phyloP scores from a whole-genome alignment of 768 basidiomycete genomes.

The Xerocomus potaroensis region DNA sequence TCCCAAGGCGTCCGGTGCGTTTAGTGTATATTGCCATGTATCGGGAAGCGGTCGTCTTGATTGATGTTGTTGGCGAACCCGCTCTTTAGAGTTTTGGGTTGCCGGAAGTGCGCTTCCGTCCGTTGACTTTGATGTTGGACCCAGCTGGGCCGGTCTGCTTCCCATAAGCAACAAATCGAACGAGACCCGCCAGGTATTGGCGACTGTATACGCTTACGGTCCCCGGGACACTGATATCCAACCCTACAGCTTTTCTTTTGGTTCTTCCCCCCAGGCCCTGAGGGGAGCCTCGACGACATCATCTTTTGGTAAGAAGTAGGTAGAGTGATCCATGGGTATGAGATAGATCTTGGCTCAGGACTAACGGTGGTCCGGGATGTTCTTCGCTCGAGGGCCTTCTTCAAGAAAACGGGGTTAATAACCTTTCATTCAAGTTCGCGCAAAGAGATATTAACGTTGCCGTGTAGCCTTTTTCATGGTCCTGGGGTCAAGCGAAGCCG shows the following conservation, averaged over 20 bases:
- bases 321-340: background rate
- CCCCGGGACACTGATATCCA: background rate
- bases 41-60: background rate
- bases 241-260: conserved; percentile 66
- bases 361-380: conserved; percentile 79
- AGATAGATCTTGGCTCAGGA: conserved; percentile 39
- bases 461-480: conserved; percentile 58
- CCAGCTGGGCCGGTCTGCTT: conserved; percentile 70
- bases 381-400: conserved; percentile 68
- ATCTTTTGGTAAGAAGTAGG: conserved; percentile 65
- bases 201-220: too few relatives aligned
- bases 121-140: conserved; percentile 69
- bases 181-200: conserved; percentile 61
- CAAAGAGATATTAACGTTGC: conserved; percentile 10
- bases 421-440: conserved; percentile 9
- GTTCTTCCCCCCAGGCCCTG: conserved; percentile 77
- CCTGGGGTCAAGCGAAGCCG: conserved; percentile 57
- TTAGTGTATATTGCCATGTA: too few relatives aligned
- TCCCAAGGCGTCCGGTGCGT: conserved; percentile 30
- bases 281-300: conserved; percentile 66
- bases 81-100: conserved; percentile 67
- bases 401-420: conserved; percentile 69
- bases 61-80: background rate
- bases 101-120: conserved; percentile 61
- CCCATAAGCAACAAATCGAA: conserved; percentile 58